Conservation (phyloP, 768 basidiomycete species). For the Melanogaster broomeanus region DNA sequence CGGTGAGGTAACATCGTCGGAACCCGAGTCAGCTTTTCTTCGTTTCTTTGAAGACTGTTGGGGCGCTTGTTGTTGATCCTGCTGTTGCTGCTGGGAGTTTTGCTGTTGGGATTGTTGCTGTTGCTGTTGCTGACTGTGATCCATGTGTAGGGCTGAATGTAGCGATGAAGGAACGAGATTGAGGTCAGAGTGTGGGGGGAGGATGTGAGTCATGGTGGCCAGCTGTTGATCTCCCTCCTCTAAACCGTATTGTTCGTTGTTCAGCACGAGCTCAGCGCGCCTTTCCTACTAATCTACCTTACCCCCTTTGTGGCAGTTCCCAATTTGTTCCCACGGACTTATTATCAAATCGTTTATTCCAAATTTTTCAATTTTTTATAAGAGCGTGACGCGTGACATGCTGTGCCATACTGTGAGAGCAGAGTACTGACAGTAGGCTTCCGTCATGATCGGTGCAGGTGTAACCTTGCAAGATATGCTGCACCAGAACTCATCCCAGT, state of each 20-base stretch:
- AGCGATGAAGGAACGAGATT: constrained; percentile 48
- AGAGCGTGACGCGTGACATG: too few relatives aligned
- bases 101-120: constrained; percentile 44
- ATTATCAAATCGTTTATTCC: constrained; percentile 9
- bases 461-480: constrained; percentile 14
- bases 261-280: constrained; percentile 22
- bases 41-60: constrained; percentile 50
- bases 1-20: constrained; percentile 54
- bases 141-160: constrained; percentile 70
- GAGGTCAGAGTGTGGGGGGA: constrained; percentile 48
- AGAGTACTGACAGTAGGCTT: too few relatives aligned
- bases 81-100: constrained; percentile 33
- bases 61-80: constrained; percentile 36
- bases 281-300: constrained; percentile 6
- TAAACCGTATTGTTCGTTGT: constrained; percentile 10
- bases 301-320: constrained; percentile 29
- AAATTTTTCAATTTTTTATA: constrained; percentile 1
- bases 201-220: constrained; percentile 45
- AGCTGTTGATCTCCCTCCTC: constrained; percentile 18
- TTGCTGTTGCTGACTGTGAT: constrained; percentile 55
- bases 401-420: too few relatives aligned
- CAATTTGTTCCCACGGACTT: constrained; percentile 13
- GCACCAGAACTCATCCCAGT: constrained; percentile 46
- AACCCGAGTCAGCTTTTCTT: constrained; percentile 56
- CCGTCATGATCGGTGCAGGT: not conserved